A percentile compares a stretch with the other conserved stretches of the same genome.
phyloP scores from a whole-genome alignment of 1,139 yeast genomes.

The Protomyces pachydermus region DNA sequence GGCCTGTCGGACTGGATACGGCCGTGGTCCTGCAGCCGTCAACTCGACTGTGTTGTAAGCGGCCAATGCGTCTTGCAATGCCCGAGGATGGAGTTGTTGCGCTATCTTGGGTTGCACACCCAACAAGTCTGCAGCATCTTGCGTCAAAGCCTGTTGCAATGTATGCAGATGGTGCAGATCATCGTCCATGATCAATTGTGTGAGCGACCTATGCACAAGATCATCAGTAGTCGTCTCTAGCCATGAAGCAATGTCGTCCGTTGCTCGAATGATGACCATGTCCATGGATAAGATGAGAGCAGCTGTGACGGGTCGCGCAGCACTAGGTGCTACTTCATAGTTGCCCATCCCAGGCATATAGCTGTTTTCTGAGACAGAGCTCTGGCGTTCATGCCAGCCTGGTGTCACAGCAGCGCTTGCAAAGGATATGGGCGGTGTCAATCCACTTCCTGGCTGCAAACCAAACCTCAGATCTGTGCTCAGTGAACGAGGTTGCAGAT shows the following conservation, averaged over 20 bases:
- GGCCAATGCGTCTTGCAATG: neutral
- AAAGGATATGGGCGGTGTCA: no score
- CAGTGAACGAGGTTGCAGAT: neutral
- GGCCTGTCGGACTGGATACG: neutral
- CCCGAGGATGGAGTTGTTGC: neutral
- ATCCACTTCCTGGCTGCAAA: neutral
- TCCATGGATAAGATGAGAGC: neutral
- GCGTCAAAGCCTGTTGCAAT: neutral
- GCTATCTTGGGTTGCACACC: neutral
- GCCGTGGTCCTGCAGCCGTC: neutral
- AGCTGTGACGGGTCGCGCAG: neutral
- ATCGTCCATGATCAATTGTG: neutral
- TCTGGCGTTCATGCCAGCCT: neutral
- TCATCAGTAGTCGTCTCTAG: neutral
- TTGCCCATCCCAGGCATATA: no score
- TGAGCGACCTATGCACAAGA: neutral
- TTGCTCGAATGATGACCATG: neutral
- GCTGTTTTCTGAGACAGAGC: no score
- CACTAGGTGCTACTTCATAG: neutral
- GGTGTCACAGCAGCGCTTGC: neutral
- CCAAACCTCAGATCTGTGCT: neutral
- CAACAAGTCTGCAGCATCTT: neutral
- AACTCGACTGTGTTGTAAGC: neutral
- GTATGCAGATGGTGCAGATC: neutral
- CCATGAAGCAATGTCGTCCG: neutral